Conservation (phyloP, 1,284 basidiomycete species). For the Golubevia pallescens region DNA sequence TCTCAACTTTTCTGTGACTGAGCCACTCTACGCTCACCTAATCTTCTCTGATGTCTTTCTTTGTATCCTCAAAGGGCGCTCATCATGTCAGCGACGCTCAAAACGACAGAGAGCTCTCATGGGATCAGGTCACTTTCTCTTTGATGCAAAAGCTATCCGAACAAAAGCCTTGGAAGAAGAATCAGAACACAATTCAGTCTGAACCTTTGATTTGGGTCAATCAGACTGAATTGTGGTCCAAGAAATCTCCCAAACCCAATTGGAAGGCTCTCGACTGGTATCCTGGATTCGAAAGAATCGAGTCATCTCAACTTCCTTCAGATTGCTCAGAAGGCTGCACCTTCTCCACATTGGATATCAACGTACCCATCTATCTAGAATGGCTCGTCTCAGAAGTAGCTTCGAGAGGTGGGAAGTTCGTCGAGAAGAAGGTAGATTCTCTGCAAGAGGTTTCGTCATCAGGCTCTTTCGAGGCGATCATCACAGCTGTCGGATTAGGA, state of each 20-base stretch:
- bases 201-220: constrained; percentile 43
- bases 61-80: too few species aligned
- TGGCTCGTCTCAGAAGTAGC: constrained; percentile 19
- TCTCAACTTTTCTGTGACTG: too few species aligned
- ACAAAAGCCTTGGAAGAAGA: constrained; percentile 11
- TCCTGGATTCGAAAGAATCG: constrained; percentile 15
- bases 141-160: constrained; percentile 19
- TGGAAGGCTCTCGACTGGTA: constrained; percentile 32
- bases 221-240: constrained; percentile 36
- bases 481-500: constrained; percentile 37
- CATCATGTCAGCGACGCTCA: constrained; percentile 40
- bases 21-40: too few species aligned
- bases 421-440: constrained; percentile 12
- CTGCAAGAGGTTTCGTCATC: constrained; percentile 13
- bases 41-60: too few species aligned
- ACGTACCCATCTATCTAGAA: constrained; percentile 39
- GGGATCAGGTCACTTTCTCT: constrained; percentile 29
- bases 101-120: constrained; percentile 4
- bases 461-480: constrained; percentile 13
- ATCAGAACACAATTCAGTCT: background rate
- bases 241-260: background rate
- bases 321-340: constrained; percentile 23
- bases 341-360: constrained; percentile 40
- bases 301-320: constrained; percentile 8
- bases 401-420: constrained; percentile 31